These are phyloP conservation scores for Leccinum subgranulosum DNA, from an alignment of 768 basidiomycete genomes.

Conservation along the genomic window DNA sequence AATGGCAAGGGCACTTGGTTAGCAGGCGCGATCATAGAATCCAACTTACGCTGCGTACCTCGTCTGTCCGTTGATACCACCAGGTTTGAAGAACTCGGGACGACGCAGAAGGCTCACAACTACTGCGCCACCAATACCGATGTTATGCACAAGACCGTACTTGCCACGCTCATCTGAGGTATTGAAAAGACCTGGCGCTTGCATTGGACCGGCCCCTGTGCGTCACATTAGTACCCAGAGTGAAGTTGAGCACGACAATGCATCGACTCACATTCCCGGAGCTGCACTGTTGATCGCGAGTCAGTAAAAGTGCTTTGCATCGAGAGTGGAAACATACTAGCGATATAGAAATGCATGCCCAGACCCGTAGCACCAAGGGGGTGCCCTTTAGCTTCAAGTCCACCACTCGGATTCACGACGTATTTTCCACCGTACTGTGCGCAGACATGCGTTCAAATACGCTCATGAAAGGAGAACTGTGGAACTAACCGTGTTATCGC, in stretches of 20 bases:
- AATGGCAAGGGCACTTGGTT: not conserved
- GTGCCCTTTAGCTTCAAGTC: conserved; percentile 86
- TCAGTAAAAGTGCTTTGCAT: not conserved
- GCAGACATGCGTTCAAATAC: not conserved
- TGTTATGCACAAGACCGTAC: conserved; percentile 78
- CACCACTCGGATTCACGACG: conserved; percentile 82
- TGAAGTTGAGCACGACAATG: not conserved
- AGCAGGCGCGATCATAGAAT: not conserved
- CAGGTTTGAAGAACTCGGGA: conserved; percentile 70
- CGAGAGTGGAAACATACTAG: conserved; percentile 45
- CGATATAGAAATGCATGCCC: conserved; percentile 86
- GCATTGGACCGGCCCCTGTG: conserved; percentile 82
- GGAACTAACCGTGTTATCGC: conserved; percentile 70
- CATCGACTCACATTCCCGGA: conserved; percentile 56
- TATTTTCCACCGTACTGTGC: conserved; percentile 78
- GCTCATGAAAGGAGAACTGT: not conserved
- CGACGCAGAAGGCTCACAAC: conserved; percentile 74
- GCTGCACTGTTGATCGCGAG: conserved; percentile 52
- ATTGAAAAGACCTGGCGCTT: conserved; percentile 68
- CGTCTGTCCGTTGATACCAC: conserved; percentile 63
- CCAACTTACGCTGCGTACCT: conserved; percentile 39
- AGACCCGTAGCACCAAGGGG: conserved; percentile 81
- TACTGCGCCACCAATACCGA: conserved; percentile 79
- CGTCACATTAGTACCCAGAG: conserved; percentile 39
- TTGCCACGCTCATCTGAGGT: conserved; percentile 64